Conservation (phyloP, 306 rosid genomes). For the Corylus americana region DNA sequence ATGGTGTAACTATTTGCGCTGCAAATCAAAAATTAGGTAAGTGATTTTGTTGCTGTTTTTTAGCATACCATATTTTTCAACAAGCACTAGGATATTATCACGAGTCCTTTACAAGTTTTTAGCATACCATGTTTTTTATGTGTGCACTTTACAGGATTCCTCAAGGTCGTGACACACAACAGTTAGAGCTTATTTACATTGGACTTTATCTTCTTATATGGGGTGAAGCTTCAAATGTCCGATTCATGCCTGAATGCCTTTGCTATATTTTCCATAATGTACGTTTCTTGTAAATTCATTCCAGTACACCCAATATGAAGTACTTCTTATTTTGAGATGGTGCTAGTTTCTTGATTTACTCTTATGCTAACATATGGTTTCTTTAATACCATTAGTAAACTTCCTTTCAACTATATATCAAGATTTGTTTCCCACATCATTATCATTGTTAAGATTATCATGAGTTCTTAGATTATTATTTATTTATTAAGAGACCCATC, state of each 20-base stretch:
- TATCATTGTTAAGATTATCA: not conserved
- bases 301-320: slow-evolving; percentile 16
- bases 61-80: slow-evolving; percentile 21
- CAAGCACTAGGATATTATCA: too few relatives aligned
- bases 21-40: slow-evolving; percentile 61
- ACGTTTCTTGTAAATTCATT: slow-evolving; percentile 30
- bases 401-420: not conserved
- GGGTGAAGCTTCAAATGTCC: slow-evolving; percentile 99
- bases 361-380: not conserved
- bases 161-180: slow-evolving; percentile 42
- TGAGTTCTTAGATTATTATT: not conserved
- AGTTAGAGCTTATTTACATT: slow-evolving; percentile 69
- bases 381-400: not conserved
- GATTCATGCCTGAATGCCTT: slow-evolving; percentile 99
- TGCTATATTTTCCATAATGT: slow-evolving; percentile 96
- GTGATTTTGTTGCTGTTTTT: slow-evolving; percentile 25
- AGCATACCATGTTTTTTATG: slow-evolving; percentile 2
- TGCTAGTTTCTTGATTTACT: slow-evolving; percentile 8
- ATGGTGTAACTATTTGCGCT: slow-evolving; percentile 83
- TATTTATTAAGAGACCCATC: not conserved
- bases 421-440: not conserved
- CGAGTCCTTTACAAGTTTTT: not conserved
- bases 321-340: slow-evolving; percentile 26
- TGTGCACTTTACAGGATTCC: slow-evolving; percentile 50
- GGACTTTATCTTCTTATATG: slow-evolving; percentile 96